Conservation (phyloP, 2,329 filamentous ascomycete species). For the Colletotrichum tofieldiae region DNA sequence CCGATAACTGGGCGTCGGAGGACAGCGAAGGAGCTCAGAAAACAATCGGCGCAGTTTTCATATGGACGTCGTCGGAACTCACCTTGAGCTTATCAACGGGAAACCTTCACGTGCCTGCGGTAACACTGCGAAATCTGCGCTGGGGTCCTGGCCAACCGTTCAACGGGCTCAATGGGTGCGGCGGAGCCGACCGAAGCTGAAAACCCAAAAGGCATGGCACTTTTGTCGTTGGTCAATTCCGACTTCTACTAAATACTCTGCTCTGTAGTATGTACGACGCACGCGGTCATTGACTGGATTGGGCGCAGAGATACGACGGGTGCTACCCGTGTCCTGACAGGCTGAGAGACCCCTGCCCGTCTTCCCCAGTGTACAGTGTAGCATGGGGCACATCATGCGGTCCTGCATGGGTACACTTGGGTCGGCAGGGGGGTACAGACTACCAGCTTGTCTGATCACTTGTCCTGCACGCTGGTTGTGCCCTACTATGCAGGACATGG, state of each 20-base stretch:
- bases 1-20: conserved; percentile 28
- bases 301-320: conserved; percentile 38
- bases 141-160: background rate
- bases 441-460: too few species aligned
- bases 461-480: background rate
- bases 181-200: conserved; percentile 42
- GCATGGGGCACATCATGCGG: conserved; percentile 24
- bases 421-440: too few species aligned
- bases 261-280: background rate
- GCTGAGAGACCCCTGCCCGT: conserved; percentile 24
- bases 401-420: background rate
- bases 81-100: conserved; percentile 31
- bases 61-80: conserved; percentile 19
- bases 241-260: too few species aligned
- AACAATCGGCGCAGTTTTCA: background rate
- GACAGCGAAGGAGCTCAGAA: conserved; percentile 7
- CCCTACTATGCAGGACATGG: background rate
- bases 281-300: conserved; percentile 42
- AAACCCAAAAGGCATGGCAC: conserved; percentile 25
- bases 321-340: conserved; percentile 19
- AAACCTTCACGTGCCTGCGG: conserved; percentile 22
- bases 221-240: conserved; percentile 30
- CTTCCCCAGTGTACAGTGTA: conserved; percentile 13
- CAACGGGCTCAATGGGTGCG: conserved; percentile 19
- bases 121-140: background rate